Percentiles rank a stretch among this genome's conserved stretches.
phyloP scores from a whole-genome alignment of 139 green algal species.

The Auxenochlorella pyrenoidosa region DNA sequence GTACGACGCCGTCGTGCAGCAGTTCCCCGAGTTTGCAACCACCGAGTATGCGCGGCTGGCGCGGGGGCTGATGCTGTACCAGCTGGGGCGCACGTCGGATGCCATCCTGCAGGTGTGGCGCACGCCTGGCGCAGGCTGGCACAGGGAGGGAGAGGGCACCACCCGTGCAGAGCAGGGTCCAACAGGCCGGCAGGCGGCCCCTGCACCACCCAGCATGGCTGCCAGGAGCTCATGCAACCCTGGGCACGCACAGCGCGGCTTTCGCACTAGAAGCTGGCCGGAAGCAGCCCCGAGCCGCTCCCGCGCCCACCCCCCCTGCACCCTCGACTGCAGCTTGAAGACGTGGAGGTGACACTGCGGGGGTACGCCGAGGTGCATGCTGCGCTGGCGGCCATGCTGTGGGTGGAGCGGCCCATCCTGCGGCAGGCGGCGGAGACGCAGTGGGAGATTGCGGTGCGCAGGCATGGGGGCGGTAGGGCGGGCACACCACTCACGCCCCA shows the following conservation, averaged over 20 bases:
- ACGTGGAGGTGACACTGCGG: slow-evolving; percentile 60
- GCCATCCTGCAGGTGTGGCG: slow-evolving; percentile 31
- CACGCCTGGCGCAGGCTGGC: not conserved
- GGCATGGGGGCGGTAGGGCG: not conserved
- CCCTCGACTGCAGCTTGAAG: slow-evolving; percentile 60
- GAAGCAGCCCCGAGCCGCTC: too few species aligned
- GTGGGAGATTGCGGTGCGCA: slow-evolving; percentile 39
- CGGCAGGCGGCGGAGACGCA: slow-evolving; percentile 64
- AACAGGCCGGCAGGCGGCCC: too few species aligned
- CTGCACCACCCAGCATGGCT: too few species aligned
- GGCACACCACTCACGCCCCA: too few species aligned
- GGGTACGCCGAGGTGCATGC: slow-evolving; percentile 75
- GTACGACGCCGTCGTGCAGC: not conserved
- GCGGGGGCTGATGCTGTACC: slow-evolving; percentile 71
- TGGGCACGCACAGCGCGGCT: not conserved
- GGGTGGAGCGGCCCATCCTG: slow-evolving; percentile 55
- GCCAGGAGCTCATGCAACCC: too few species aligned
- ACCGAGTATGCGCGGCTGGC: slow-evolving; percentile 65
- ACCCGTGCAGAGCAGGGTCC: too few species aligned
- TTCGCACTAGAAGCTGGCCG: too few species aligned
- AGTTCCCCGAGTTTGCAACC: slow-evolving; percentile 35
- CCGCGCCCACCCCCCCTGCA: too few species aligned
- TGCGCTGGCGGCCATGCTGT: slow-evolving; percentile 73
- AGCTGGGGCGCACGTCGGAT: slow-evolving; percentile 52
- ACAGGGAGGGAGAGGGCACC: too few species aligned